These are phyloP conservation scores for Hymenoscyphus linearis DNA, from an alignment of 2,329 filamentous ascomycete species.

Conservation along the genomic window DNA sequence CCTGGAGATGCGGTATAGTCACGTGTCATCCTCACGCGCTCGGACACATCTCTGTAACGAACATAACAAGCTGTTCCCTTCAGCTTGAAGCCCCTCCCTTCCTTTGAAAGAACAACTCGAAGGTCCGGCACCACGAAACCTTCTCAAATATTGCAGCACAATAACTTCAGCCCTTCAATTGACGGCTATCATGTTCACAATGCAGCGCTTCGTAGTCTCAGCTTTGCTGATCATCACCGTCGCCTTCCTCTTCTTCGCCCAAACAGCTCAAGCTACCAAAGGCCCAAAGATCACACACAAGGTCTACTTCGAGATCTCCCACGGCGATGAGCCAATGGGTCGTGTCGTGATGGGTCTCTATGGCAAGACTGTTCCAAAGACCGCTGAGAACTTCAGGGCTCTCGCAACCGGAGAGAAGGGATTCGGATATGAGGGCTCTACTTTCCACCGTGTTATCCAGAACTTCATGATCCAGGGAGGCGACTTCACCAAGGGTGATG, in stretches of 20 bases:
- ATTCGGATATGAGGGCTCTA: conserved; percentile 74
- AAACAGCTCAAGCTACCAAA: conserved; percentile 68
- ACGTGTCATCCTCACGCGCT: conserved; percentile 23
- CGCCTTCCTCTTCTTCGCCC: conserved; percentile 68
- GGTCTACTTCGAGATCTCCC: conserved; percentile 81
- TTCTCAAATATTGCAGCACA: conserved; percentile 9
- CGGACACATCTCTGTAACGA: conserved; percentile 29
- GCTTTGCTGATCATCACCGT: conserved; percentile 72
- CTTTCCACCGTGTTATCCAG: conserved; percentile 88
- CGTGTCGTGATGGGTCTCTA: conserved; percentile 79
- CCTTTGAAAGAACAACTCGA: conserved; percentile 4
- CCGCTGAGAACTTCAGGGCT: conserved; percentile 67
- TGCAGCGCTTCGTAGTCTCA: conserved; percentile 66
- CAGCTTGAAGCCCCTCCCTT: conserved; percentile 1
- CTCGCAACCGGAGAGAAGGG: conserved; percentile 83
- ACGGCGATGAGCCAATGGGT: conserved; percentile 69
- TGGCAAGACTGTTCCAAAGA: conserved; percentile 80
- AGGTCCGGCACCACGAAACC: conserved; percentile 10
- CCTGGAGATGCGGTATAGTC: too few relatives aligned
- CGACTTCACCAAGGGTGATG: conserved; percentile 79
- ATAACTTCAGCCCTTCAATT: conserved; percentile 20
- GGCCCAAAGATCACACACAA: conserved; percentile 95
- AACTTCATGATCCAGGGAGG: conserved; percentile 89
- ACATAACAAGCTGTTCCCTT: background rate
- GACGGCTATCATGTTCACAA: conserved; percentile 61